Conservation (phyloP, 2,329 filamentous ascomycete genomes). For the Pestalotiopsis sp. region DNA sequence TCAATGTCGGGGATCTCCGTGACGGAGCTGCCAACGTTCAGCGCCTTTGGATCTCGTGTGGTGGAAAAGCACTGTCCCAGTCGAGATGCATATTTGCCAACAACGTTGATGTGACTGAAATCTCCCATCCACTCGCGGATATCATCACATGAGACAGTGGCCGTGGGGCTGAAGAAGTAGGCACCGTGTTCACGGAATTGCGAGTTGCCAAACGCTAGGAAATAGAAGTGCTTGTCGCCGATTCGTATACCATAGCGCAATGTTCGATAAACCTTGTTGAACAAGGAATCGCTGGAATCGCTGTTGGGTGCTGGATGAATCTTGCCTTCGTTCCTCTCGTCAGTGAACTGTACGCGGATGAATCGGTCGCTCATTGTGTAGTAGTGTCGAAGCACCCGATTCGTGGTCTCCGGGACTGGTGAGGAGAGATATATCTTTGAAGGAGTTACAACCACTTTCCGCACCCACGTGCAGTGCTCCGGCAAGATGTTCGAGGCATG, state of each 20-base stretch:
- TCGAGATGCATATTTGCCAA: conserved; percentile 89
- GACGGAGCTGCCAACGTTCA: conserved; percentile 59
- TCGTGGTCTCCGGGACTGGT: conserved; percentile 82
- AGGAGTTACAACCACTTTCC: conserved; percentile 81
- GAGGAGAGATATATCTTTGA: conserved; percentile 79
- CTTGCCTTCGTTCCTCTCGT: conserved; percentile 68
- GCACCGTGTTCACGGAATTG: conserved; percentile 91
- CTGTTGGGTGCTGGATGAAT: conserved; percentile 59
- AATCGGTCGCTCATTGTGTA: conserved; percentile 74
- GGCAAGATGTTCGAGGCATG: conserved; percentile 59
- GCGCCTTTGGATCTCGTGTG: conserved; percentile 72
- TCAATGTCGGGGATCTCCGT: conserved; percentile 72
- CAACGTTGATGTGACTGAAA: conserved; percentile 76
- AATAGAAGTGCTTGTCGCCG: conserved; percentile 81
- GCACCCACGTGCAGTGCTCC: conserved; percentile 72
- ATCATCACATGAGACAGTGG: conserved; percentile 67
- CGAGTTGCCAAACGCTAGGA: conserved; percentile 93
- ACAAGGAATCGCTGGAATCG: conserved; percentile 68
- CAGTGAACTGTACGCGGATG: conserved; percentile 84
- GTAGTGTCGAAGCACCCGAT: conserved; percentile 80
- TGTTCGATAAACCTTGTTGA: conserved; percentile 71
- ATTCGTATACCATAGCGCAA: conserved; percentile 80
- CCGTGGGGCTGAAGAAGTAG: conserved; percentile 84
- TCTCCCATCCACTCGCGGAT: conserved; percentile 88
- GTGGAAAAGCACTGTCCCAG: conserved; percentile 96